A percentile compares a stretch with the other conserved stretches of the same genome.
Evolutionary conservation across 305 asterid species (phyloP).

Genomic region (Coffea humblotiana): DNA sequence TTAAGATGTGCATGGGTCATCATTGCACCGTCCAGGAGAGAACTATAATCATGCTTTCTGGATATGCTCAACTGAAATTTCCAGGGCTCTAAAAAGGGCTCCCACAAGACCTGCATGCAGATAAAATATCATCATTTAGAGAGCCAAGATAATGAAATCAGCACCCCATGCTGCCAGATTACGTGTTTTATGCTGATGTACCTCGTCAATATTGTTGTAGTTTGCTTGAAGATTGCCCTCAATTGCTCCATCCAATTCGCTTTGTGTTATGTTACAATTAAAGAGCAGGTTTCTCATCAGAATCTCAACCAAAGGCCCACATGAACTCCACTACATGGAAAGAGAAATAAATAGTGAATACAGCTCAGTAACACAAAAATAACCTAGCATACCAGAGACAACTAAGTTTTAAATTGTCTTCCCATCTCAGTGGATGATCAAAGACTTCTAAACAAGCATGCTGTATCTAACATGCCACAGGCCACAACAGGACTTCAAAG

Average conservation of each 20-base stretch:
- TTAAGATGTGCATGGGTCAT: conserved; percentile 64
- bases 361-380: not conserved
- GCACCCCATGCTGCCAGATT: not conserved
- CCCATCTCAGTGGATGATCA: not conserved
- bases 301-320: conserved; percentile 86
- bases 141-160: conserved; percentile 11
- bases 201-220: conserved; percentile 95
- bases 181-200: conserved; percentile 23
- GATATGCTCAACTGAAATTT: conserved; percentile 57
- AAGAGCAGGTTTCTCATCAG: conserved; percentile 50
- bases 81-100: conserved; percentile 95
- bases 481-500: not conserved
- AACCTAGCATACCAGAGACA: not conserved
- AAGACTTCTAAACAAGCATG: not conserved
- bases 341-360: conserved; percentile 17
- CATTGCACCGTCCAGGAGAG: conserved; percentile 58
- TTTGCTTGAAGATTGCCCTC: conserved; percentile 78
- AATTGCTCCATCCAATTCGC: conserved; percentile 56
- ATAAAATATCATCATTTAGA: not conserved
- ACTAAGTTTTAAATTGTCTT: not conserved
- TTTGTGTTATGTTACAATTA: conserved; percentile 42
- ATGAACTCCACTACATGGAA: conserved; percentile 57
- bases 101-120: conserved; percentile 77
- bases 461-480: not conserved
- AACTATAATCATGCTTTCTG: conserved; percentile 58